Evolutionary conservation across 352 stramenopile genomes (phyloP).

Genomic region (Phytopythium montanum): DNA sequence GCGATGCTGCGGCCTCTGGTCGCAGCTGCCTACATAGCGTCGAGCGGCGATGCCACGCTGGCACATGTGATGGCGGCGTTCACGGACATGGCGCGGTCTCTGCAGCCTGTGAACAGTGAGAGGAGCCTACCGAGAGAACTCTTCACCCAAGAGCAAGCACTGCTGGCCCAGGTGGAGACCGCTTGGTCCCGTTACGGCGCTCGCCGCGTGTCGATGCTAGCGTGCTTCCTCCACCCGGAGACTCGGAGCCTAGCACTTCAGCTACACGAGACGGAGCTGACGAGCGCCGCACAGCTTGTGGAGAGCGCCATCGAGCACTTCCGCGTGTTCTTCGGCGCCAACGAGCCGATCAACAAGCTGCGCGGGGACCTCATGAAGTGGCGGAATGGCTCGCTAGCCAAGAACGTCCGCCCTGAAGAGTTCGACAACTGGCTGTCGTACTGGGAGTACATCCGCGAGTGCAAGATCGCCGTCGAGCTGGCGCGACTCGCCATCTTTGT

Average conservation of each 20-base stretch:
- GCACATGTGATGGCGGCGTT: neutral
- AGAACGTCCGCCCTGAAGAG: neutral
- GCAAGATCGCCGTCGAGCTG: slow-evolving; percentile 1
- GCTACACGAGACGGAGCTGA: neutral
- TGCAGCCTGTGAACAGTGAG: too few relatives aligned
- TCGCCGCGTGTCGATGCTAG: neutral
- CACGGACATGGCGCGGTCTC: neutral
- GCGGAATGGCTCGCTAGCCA: neutral
- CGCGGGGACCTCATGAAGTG: slow-evolving; percentile 2
- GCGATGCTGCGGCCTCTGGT: neutral
- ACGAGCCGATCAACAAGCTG: slow-evolving; percentile 3
- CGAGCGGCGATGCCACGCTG: neutral
- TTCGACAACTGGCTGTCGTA: slow-evolving; percentile 7
- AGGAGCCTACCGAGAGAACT: neutral
- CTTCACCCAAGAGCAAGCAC: neutral
- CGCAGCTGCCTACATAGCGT: neutral
- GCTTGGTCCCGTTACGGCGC: neutral
- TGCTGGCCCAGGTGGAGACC: neutral
- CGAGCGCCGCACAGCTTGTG: neutral
- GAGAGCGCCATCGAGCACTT: neutral
- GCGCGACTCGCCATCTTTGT: slow-evolving; percentile 1
- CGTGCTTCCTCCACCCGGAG: neutral
- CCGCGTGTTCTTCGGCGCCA: neutral
- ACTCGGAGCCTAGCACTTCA: neutral
- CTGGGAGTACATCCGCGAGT: slow-evolving; percentile 2